phyloP scores from a whole-genome alignment of 2,329 filamentous ascomycete species.

The Diaporthe ilicicola region DNA sequence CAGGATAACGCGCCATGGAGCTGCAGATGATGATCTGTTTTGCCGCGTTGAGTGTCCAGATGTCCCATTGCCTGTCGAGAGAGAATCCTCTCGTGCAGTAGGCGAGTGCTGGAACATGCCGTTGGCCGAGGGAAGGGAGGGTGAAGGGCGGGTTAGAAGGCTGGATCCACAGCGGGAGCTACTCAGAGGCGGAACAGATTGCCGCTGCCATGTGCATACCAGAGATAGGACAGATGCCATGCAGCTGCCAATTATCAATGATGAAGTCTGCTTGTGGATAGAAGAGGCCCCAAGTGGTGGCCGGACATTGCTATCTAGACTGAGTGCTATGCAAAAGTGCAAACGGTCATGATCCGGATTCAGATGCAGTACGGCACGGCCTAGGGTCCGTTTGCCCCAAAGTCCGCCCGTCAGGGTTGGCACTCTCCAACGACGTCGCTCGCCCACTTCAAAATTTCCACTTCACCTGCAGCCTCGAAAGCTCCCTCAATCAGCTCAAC shows the following conservation, averaged over 20 bases:
- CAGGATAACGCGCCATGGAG: not conserved
- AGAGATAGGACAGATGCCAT: not conserved
- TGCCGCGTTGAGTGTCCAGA: not conserved
- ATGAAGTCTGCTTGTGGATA: not conserved
- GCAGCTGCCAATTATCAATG: not conserved
- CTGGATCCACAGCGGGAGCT: slow-evolving; percentile 9
- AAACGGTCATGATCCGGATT: not conserved
- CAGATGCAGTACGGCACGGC: not conserved
- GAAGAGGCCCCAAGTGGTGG: not conserved
- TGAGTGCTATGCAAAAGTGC: not conserved
- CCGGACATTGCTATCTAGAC: not conserved
- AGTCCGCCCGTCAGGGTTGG: slow-evolving; percentile 14
- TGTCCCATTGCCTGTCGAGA: not conserved
- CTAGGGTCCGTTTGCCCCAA: not conserved
- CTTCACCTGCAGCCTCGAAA: slow-evolving; percentile 56
- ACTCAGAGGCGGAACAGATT: not conserved
- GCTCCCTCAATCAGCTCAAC: slow-evolving; percentile 14
- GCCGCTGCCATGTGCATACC: not conserved
- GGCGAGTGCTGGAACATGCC: not conserved
- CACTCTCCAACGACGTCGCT: slow-evolving; percentile 21
- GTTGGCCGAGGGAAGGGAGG: not conserved
- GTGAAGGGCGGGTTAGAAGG: not conserved
- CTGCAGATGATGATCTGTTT: not conserved
- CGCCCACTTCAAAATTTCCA: slow-evolving; percentile 29
- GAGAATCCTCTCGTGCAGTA: not conserved